A percentile compares a stretch with the other conserved stretches of the same genome.
Evolutionary conservation across 1,284 basidiomycete species (phyloP).

Genomic region (Violaceomyces palustris): DNA sequence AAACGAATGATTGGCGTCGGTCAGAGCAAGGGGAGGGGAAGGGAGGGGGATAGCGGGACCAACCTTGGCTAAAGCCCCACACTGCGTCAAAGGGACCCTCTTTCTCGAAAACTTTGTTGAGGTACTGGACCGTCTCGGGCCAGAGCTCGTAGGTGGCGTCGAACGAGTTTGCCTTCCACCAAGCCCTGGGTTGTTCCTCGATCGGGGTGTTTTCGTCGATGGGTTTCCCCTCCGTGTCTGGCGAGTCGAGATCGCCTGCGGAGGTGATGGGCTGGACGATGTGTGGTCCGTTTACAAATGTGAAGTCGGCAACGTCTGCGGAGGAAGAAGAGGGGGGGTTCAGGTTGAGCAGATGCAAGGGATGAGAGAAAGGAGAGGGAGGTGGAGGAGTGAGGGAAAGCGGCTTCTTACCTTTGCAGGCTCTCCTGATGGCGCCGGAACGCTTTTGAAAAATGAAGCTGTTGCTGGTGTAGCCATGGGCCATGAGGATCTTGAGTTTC

Average conservation of each 20-base stretch:
- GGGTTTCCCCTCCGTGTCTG: conserved; percentile 26
- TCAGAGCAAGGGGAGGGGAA: neutral
- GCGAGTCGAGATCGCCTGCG: conserved; percentile 34
- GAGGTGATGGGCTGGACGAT: conserved; percentile 44
- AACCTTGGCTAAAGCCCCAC: conserved; percentile 47
- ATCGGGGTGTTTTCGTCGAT: conserved; percentile 39
- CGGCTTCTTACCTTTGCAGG: conserved; percentile 20
- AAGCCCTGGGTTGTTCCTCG: conserved; percentile 49
- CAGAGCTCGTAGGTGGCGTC: conserved; percentile 37
- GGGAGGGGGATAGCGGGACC: too few species aligned
- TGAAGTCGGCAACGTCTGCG: conserved; percentile 44
- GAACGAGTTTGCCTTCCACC: conserved; percentile 43
- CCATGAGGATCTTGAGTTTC: conserved; percentile 42
- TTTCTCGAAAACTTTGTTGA: conserved; percentile 28
- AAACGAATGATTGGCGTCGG: too few species aligned
- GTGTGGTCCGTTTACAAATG: conserved; percentile 45
- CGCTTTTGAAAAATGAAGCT: conserved; percentile 36
- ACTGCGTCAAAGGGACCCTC: conserved; percentile 50
- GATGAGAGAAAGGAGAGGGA: neutral
- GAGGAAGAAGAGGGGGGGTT: neutral
- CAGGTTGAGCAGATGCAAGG: neutral
- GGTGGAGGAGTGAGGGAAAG: too few species aligned
- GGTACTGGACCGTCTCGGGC: conserved; percentile 35
- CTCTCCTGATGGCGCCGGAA: conserved; percentile 43
- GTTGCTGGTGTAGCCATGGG: conserved; percentile 51